Percentiles rank a stretch among this genome's conserved stretches.
Evolutionary conservation across 1,139 yeast species (phyloP).

Genomic region (Taphrina wiesneri): DNA sequence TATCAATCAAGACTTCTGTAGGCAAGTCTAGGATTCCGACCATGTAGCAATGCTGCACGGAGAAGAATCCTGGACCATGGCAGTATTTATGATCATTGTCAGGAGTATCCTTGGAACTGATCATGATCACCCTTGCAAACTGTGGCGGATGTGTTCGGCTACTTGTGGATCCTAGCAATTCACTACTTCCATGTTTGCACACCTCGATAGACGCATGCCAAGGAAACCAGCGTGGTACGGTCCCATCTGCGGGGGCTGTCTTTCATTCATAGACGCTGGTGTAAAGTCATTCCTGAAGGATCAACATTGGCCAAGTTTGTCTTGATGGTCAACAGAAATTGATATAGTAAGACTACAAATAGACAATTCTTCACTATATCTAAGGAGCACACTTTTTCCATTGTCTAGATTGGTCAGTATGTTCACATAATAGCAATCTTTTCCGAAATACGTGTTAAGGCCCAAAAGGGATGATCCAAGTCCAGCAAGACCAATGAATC

Average conservation of each 20-base stretch:
- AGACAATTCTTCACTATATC: background rate
- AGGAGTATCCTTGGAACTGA: background rate
- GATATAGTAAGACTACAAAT: background rate
- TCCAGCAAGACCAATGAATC: slow-evolving; percentile 83
- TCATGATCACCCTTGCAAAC: background rate
- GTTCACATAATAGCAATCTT: background rate
- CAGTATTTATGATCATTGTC: background rate
- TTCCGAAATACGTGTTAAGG: slow-evolving; percentile 43
- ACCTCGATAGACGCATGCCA: too few species aligned
- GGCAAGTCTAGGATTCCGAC: slow-evolving; percentile 4
- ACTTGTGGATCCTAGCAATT: too few species aligned
- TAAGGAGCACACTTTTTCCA: slow-evolving; percentile 25
- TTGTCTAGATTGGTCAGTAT: background rate
- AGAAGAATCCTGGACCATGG: background rate
- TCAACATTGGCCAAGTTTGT: too few species aligned
- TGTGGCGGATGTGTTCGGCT: too few species aligned
- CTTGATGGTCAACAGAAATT: background rate
- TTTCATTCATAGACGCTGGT: too few species aligned
- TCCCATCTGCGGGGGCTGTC: too few species aligned
- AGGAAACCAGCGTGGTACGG: too few species aligned
- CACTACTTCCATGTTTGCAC: too few species aligned
- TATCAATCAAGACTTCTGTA: slow-evolving; percentile 1
- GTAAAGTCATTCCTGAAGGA: too few species aligned
- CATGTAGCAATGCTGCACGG: background rate
- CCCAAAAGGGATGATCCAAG: slow-evolving; percentile 78